Evolutionary conservation across 305 asterid species (phyloP).

Genomic region (Ajuga reptans): DNA sequence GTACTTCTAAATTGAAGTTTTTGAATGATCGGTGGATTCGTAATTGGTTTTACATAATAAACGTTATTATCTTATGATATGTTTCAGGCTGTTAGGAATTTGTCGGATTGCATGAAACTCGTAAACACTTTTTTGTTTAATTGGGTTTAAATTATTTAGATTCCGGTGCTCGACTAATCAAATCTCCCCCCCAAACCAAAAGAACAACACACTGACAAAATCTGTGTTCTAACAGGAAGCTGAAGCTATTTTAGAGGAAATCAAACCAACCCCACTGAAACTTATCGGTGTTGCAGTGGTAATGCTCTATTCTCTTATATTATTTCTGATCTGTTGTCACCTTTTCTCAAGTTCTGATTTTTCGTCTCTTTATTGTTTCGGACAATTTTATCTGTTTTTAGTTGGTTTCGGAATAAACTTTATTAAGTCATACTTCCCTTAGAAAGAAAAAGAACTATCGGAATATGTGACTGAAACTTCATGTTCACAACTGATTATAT

Average conservation of each 20-base stretch:
- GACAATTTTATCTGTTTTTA: not conserved
- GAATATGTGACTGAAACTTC: not conserved
- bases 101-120: not conserved
- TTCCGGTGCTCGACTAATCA: too few relatives aligned
- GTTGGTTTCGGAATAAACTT: not conserved
- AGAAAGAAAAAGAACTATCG: not conserved
- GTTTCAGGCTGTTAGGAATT: not conserved
- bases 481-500: not conserved
- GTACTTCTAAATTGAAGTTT: not conserved
- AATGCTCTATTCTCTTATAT: slow-evolving; percentile 15
- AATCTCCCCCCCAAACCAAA: too few relatives aligned
- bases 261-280: slow-evolving; percentile 74
- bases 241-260: slow-evolving; percentile 84
- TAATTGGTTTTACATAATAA: not conserved
- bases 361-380: not conserved
- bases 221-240: slow-evolving; percentile 53
- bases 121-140: not conserved
- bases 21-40: not conserved
- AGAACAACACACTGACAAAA: slow-evolving; percentile 10
- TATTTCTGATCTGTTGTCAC: not conserved
- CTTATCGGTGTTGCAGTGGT: slow-evolving; percentile 66
- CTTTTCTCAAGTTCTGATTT: not conserved
- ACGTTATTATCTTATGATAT: not conserved
- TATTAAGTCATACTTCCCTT: not conserved
- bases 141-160: too few relatives aligned